Conservation (phyloP, 2,329 filamentous ascomycete species). For the Exophiala sp. region DNA sequence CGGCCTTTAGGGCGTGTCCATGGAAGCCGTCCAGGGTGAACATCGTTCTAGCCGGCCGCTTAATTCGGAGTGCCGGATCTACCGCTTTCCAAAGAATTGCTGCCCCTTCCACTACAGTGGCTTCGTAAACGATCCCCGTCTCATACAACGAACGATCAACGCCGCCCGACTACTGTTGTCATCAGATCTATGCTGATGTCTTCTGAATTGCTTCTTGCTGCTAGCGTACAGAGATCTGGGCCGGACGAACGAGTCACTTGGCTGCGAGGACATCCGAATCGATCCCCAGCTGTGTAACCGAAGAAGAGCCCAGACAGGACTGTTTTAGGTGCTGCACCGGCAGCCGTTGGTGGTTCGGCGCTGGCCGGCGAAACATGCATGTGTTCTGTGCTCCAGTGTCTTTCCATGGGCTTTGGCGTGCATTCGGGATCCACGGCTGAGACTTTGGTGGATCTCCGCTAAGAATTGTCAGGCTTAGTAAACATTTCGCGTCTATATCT, state of each 20-base stretch:
- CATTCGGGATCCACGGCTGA: background rate
- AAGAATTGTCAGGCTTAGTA: background rate
- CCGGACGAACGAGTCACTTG: too few relatives aligned
- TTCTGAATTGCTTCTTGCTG: too few relatives aligned
- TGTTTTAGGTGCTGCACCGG: too few relatives aligned
- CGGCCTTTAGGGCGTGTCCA: too few relatives aligned
- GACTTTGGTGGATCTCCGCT: slow-evolving; percentile 3
- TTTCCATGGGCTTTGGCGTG: background rate
- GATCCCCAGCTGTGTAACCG: background rate
- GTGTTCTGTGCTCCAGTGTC: background rate
- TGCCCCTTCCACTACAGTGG: too few relatives aligned
- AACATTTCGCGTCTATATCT: background rate
- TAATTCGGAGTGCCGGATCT: background rate
- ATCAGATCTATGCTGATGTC: too few relatives aligned
- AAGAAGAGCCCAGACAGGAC: too few relatives aligned
- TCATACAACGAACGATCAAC: too few relatives aligned
- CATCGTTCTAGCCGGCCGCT: background rate
- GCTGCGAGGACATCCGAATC: too few relatives aligned
- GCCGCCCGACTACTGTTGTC: too few relatives aligned
- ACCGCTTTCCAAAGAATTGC: background rate
- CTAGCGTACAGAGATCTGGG: too few relatives aligned
- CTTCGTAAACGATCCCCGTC: background rate
- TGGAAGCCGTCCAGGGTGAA: too few relatives aligned
- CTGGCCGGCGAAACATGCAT: slow-evolving; percentile 20
- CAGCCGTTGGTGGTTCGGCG: slow-evolving; percentile 6